These are phyloP conservation scores for Gaeumannomyces tritici DNA, from an alignment of 2,329 filamentous ascomycete genomes.

Conservation along the genomic window DNA sequence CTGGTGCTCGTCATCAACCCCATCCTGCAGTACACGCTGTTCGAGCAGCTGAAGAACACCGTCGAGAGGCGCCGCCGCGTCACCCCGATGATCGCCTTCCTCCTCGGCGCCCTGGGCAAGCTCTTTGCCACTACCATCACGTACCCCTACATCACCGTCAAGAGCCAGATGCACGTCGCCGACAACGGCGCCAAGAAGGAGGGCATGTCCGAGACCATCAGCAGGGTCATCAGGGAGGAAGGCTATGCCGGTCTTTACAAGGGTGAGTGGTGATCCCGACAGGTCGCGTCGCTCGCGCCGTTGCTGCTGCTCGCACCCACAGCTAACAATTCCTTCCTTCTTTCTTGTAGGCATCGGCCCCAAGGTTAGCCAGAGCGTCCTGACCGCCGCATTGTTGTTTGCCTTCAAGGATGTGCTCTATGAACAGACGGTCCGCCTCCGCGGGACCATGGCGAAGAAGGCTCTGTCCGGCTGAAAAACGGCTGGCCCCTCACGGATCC, in stretches of 20 bases:
- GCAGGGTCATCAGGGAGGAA: conserved; percentile 74
- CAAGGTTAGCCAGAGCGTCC: conserved; percentile 93
- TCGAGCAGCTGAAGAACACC: conserved; percentile 92
- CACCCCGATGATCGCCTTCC: conserved; percentile 79
- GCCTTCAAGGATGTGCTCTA: conserved; percentile 98
- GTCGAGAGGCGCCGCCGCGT: conserved; percentile 63
- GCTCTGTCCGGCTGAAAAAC: conserved; percentile 12
- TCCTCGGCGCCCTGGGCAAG: conserved; percentile 88
- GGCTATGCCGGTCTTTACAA: conserved; percentile 91
- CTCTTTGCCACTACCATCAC: conserved; percentile 88
- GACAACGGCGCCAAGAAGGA: conserved; percentile 61
- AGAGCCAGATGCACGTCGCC: conserved; percentile 94
- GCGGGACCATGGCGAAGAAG: conserved; percentile 34
- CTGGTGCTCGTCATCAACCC: conserved; percentile 95
- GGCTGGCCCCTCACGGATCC: background rate
- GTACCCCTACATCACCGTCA: conserved; percentile 98
- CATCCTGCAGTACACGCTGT: conserved; percentile 96
- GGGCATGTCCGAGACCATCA: conserved; percentile 69
- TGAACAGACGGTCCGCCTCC: conserved; percentile 63
- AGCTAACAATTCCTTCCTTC: background rate
- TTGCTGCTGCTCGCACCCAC: background rate
- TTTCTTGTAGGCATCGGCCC: conserved; percentile 67
- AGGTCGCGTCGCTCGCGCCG: background rate
- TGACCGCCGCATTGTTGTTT: conserved; percentile 93
- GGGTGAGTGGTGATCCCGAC: conserved; percentile 42